A percentile compares a stretch with the other conserved stretches of the same genome.
Evolutionary conservation across 163 green algal genomes (phyloP).

Genomic region (Scenedesmus sp.): DNA sequence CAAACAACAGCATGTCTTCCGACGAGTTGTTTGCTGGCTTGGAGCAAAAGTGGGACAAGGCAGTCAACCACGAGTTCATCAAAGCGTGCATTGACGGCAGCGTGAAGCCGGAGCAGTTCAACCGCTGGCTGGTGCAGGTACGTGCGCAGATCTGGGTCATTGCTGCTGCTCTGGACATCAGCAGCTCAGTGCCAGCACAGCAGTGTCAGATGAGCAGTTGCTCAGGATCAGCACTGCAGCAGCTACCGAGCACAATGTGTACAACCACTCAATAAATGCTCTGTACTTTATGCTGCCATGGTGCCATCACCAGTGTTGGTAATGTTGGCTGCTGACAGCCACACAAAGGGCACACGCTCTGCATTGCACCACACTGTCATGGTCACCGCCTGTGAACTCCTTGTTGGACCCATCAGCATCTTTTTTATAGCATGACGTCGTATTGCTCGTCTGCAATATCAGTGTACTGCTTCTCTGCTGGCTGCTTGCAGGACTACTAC

Average conservation of each 20-base stretch:
- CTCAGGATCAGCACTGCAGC: neutral
- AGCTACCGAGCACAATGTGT: neutral
- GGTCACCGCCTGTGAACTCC: no score
- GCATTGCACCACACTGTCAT: neutral
- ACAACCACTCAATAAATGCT: neutral
- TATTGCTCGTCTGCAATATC: neutral
- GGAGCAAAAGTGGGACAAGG: conserved; percentile 37
- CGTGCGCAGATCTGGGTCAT: neutral
- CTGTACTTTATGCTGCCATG: neutral
- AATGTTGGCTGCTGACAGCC: neutral
- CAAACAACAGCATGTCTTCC: neutral
- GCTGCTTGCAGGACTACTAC: conserved; percentile 42
- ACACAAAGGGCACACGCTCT: neutral
- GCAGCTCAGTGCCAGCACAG: neutral
- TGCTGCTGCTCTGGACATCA: neutral
- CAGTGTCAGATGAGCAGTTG: neutral
- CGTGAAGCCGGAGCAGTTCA: conserved; percentile 43
- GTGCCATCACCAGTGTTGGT: neutral
- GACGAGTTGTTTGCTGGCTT: conserved; percentile 29
- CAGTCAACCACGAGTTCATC: conserved; percentile 31
- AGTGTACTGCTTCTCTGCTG: neutral
- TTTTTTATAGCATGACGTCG: neutral
- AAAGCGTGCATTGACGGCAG: conserved; percentile 38
- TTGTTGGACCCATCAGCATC: neutral
- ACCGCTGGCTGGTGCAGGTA: conserved; percentile 43